Conservation (phyloP, 73 alveolate species). For the Stentor coeruleus region DNA sequence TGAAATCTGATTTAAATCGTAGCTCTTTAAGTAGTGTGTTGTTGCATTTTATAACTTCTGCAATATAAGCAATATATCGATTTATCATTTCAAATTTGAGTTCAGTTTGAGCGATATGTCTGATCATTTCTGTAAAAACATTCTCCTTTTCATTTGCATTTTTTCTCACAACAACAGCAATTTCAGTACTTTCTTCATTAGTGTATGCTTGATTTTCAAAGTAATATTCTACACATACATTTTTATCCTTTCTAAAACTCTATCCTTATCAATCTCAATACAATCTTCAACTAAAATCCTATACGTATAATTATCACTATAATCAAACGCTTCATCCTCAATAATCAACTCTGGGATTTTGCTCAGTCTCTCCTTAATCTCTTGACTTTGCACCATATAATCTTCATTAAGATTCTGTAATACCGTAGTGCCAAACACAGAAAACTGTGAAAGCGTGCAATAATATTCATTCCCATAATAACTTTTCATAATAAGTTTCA, state of each 20-base stretch:
- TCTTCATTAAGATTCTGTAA: constrained; percentile 10
- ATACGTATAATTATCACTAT: background rate
- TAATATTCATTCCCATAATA: constrained; percentile 22
- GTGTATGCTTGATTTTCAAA: background rate
- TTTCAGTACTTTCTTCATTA: background rate
- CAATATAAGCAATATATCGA: no score
- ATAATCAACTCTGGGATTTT: background rate
- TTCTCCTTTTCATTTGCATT: no score
- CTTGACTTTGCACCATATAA: background rate
- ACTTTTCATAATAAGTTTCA: background rate
- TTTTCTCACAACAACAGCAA: background rate
- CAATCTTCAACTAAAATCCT: background rate
- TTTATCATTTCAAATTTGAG: background rate
- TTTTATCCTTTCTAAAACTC: no score
- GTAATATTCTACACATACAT: background rate
- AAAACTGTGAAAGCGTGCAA: constrained; percentile 18
- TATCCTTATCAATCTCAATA: background rate
- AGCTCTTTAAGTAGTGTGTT: no score
- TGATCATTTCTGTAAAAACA: background rate
- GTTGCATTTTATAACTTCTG: no score
- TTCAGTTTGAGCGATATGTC: background rate
- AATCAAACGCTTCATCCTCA: background rate
- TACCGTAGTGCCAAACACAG: constrained; percentile 1
- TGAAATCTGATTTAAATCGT: no score
- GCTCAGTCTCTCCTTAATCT: background rate